A percentile compares a stretch with the other conserved stretches of the same genome.
These are phyloP conservation scores for Zoysia japonica DNA, from an alignment of 176 grass and related monocot species.

Conservation along the genomic window DNA sequence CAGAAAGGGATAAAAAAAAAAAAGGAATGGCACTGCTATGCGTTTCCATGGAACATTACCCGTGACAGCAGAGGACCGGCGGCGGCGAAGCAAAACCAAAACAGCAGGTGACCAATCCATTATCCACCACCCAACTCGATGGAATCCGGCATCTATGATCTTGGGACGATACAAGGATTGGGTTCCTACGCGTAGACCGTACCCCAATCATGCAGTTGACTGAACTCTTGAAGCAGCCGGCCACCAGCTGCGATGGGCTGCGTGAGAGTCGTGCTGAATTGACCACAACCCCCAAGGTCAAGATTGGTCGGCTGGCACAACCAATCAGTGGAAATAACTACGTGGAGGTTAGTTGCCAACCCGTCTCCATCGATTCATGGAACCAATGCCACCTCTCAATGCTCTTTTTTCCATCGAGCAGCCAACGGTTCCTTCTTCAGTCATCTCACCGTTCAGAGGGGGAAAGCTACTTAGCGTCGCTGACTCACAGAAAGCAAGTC, in stretches of 20 bases:
- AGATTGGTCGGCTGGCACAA: not conserved
- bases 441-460: too few species aligned
- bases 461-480: not conserved
- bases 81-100: not conserved
- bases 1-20: not conserved
- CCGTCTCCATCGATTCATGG: too few species aligned
- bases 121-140: not conserved
- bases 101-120: not conserved
- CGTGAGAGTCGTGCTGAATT: conserved; percentile 21
- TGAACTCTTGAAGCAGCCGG: not conserved
- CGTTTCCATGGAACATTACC: not conserved
- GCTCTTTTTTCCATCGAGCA: not conserved
- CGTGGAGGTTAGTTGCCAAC: not conserved
- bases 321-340: not conserved
- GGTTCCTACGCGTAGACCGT: too few species aligned
- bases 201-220: not conserved
- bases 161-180: not conserved
- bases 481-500: not conserved
- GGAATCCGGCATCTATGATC: too few species aligned
- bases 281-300: conserved; percentile 15
- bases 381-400: not conserved
- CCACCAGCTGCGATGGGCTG: not conserved
- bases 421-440: not conserved
- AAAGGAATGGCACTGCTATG: too few species aligned
- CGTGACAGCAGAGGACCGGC: not conserved